A percentile compares a stretch with the other conserved stretches of the same genome.
These are phyloP conservation scores for Syzygium aromaticum DNA, from an alignment of 345 rosid species.

Conservation along the genomic window DNA sequence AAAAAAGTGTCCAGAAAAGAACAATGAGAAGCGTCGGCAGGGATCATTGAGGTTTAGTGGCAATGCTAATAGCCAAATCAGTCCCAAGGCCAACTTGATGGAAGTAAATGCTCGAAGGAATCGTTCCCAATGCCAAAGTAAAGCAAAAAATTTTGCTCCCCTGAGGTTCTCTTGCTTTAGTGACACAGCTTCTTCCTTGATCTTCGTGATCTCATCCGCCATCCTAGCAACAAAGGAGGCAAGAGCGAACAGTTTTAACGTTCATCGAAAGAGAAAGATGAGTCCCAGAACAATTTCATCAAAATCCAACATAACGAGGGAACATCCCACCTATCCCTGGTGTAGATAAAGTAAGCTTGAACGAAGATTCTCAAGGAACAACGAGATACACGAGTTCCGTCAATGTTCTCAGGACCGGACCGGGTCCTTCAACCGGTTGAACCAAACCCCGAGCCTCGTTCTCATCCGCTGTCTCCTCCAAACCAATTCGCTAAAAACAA, in stretches of 20 bases:
- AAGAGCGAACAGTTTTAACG: not conserved
- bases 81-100: not conserved
- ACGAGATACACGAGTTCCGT: not conserved
- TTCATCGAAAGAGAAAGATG: not conserved
- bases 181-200: slow-evolving; percentile 50
- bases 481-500: too few relatives aligned
- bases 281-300: not conserved
- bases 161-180: slow-evolving; percentile 47
- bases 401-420: too few relatives aligned
- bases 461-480: too few relatives aligned
- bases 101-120: not conserved
- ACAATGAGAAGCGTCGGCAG: not conserved
- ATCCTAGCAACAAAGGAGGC: slow-evolving; percentile 34
- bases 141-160: slow-evolving; percentile 14
- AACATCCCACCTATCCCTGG: not conserved
- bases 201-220: slow-evolving; percentile 46
- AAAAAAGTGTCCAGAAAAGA: not conserved
- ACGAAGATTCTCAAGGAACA: not conserved
- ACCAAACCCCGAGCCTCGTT: too few relatives aligned
- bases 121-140: not conserved
- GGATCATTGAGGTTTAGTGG: not conserved
- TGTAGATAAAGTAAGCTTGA: not conserved
- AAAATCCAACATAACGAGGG: not conserved
- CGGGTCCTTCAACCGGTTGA: too few relatives aligned
- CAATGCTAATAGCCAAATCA: not conserved